These are phyloP conservation scores for Kwoniella sp. DNA, from an alignment of 768 basidiomycete genomes.

Conservation along the genomic window DNA sequence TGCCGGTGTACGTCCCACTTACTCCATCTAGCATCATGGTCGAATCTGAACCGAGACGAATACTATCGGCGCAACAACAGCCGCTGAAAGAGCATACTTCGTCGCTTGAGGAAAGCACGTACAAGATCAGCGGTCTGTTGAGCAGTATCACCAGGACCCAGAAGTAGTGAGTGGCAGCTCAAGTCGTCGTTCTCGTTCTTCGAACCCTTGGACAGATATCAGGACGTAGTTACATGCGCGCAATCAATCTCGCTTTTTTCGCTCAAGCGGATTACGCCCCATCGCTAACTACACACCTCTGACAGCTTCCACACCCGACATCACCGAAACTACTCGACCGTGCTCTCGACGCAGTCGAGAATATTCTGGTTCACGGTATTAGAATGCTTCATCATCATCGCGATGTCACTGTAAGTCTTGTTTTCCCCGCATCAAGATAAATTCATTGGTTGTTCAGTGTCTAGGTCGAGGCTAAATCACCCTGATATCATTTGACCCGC, in stretches of 20 bases:
- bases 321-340: slow-evolving; percentile 88
- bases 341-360: slow-evolving; percentile 84
- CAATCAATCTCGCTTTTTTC: not conserved
- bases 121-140: slow-evolving; percentile 81
- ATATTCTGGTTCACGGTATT: slow-evolving; percentile 92
- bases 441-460: no score
- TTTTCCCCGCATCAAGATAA: not conserved
- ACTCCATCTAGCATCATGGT: slow-evolving; percentile 85
- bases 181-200: not conserved
- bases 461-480: no score
- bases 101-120: slow-evolving; percentile 92
- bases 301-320: slow-evolving; percentile 89
- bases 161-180: slow-evolving; percentile 70
- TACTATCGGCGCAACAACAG: slow-evolving; percentile 82
- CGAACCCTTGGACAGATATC: not conserved
- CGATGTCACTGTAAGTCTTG: slow-evolving; percentile 78
- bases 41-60: slow-evolving; percentile 90
- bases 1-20: not conserved
- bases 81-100: slow-evolving; percentile 85
- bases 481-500: no score
- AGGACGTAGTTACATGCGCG: not conserved
- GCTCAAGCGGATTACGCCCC: not conserved
- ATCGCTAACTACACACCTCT: not conserved
- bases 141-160: slow-evolving; percentile 89
- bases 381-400: slow-evolving; percentile 71